Conservation (phyloP, 345 rosid species). For the Pistacia atlantica region DNA sequence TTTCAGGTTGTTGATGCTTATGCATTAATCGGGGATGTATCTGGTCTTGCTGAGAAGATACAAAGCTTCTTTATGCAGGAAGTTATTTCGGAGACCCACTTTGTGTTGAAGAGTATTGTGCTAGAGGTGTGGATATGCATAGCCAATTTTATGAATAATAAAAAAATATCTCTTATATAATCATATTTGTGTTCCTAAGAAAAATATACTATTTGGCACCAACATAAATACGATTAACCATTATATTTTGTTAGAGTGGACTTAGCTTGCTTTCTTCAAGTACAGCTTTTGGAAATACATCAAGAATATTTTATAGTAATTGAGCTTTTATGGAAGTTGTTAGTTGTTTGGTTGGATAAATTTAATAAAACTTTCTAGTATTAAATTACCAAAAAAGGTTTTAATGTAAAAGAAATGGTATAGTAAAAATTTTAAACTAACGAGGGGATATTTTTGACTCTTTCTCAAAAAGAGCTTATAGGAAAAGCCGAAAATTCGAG, state of each 20-base stretch:
- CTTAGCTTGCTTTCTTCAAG: too few species aligned
- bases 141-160: background rate
- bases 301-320: too few species aligned
- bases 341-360: too few species aligned
- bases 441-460: too few species aligned
- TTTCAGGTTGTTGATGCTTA: conserved; percentile 94
- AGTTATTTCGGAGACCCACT: conserved; percentile 89
- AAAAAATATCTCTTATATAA: background rate
- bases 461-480: too few species aligned
- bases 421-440: too few species aligned
- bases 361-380: too few species aligned
- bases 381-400: too few species aligned
- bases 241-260: background rate
- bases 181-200: conserved; percentile 8
- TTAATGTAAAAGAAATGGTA: too few species aligned
- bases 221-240: background rate
- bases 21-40: conserved; percentile 94
- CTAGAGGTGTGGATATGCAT: conserved; percentile 63
- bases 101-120: conserved; percentile 68
- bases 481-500: too few species aligned
- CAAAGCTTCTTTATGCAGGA: conserved; percentile 99
- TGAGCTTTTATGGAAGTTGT: too few species aligned
- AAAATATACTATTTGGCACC: background rate
- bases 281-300: too few species aligned
- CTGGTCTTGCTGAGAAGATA: conserved; percentile 98